Evolutionary conservation across 306 rosid species (phyloP).

Genomic region (Trichosanthes cucumerina): DNA sequence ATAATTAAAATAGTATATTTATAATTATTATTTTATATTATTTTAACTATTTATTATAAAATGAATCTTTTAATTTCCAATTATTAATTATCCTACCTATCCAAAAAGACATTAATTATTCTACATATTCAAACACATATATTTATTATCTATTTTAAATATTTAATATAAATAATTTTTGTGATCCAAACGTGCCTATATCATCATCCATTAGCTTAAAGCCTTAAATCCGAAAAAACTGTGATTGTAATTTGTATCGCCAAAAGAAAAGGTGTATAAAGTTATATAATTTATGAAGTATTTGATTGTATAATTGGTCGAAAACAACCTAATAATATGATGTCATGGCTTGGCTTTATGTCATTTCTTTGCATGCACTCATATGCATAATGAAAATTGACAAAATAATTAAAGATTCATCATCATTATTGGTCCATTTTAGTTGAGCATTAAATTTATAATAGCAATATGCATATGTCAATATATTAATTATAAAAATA

Average conservation of each 20-base stretch:
- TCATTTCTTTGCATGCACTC: background rate
- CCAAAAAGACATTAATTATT: no score
- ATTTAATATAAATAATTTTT: no score
- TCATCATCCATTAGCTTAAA: background rate
- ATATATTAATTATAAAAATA: background rate
- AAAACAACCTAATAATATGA: background rate
- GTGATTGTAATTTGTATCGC: no score
- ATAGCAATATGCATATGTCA: background rate
- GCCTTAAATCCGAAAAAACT: background rate
- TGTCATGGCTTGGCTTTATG: background rate
- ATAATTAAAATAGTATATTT: no score
- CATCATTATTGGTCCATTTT: background rate
- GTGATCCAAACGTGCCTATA: no score
- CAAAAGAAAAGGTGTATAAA: background rate
- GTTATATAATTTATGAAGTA: background rate
- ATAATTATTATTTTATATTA: no score
- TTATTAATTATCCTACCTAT: no score
- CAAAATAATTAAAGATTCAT: background rate
- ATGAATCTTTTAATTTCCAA: no score
- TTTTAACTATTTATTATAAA: no score
- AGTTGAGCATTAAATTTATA: background rate
- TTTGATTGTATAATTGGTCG: background rate
- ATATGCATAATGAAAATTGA: background rate
- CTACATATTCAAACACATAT: no score
- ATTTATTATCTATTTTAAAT: no score